Evolutionary conservation across 1,139 yeast species (phyloP), one percentile per base, ranked within the genome.

Genomic region (Sugiyamaella pinicola): DNA sequence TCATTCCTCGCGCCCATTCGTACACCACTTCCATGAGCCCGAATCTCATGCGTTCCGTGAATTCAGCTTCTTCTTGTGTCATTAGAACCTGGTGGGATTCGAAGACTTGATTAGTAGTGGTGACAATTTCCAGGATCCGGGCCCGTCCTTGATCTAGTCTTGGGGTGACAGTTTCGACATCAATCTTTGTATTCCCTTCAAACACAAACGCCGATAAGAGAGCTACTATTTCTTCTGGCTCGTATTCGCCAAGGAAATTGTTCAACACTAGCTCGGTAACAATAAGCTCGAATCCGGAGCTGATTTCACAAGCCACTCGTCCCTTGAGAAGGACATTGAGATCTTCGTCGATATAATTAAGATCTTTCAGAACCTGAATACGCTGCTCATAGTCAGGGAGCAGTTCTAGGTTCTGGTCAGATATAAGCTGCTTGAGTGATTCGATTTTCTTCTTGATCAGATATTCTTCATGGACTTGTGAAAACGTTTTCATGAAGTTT

Each of bases 1-100:
- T 79, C 77, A 90, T 78, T 1, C 99, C 99, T 60, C 95, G 79
- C 0, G 98, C 97, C 99, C 99, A 93, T 70, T 93, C 98, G 68
- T 93, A 93, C 3, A 93, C 96, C 10, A 90, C 96, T 68, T 90
- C 93, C 69, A 88, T 87, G 64, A 93, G 76, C 0, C 95, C 96
- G 71, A 93, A 93, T 61, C 99, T 75, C 63, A 89, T 85, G 61
- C 86, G 79, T 56, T 89, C 95, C 57, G 84, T 71, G 63, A 90
- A 91, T 58, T 86, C 89, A 50, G 85, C 86, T 64, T 93, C 99
- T 54, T 91, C 97, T 15, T 85, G 78, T 0, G 96, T 88, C 59
- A 90, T 72, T 13, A 84, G 74, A 9, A 93, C 89, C 65, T 85
- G 90, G 60, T 85, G 81, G 45, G 78, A 79, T 40, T 79, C 79